A percentile compares a stretch with the other conserved stretches of the same genome.
phyloP scores from a whole-genome alignment of 441 rosid genomes.

The Arabidopsis hybrid region DNA sequence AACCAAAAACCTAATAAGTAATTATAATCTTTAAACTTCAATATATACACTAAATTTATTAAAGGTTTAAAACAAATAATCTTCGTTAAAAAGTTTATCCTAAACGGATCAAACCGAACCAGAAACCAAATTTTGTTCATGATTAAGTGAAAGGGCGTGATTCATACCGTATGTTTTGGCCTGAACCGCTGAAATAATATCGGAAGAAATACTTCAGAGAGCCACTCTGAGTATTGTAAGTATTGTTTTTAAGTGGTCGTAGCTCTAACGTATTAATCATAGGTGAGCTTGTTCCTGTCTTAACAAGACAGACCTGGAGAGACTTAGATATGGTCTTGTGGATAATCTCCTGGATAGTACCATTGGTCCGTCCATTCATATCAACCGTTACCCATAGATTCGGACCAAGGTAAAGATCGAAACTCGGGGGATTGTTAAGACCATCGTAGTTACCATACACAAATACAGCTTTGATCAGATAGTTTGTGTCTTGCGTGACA shows the following conservation, averaged over 20 bases:
- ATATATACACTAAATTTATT: not conserved
- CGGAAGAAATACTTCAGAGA: constrained; percentile 39
- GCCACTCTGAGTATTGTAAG: constrained; percentile 50
- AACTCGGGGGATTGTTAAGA: constrained; percentile 40
- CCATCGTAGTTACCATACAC: constrained; percentile 58
- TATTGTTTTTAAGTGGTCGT: constrained; percentile 44
- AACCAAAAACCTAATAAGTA: not conserved
- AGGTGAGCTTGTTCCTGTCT: constrained; percentile 48
- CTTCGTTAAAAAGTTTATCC: not conserved
- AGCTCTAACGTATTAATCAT: constrained; percentile 59
- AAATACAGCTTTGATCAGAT: constrained; percentile 48
- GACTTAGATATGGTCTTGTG: constrained; percentile 30
- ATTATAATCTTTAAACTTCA: not conserved
- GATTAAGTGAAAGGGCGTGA: not conserved
- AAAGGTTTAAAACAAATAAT: no score
- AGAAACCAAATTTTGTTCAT: not conserved
- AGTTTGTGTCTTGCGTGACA: constrained; percentile 39
- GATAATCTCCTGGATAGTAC: constrained; percentile 46
- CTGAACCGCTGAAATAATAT: constrained; percentile 39
- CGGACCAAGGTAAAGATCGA: constrained; percentile 53
- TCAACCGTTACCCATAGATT: constrained; percentile 48
- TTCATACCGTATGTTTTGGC: constrained; percentile 28
- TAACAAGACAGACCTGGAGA: constrained; percentile 50
- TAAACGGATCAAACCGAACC: not conserved
- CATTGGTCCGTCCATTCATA: constrained; percentile 10